Base-by-base conservation (phyloP, 1,139 yeast genomes). In the Arxiozyma slooffiae region DNA sequence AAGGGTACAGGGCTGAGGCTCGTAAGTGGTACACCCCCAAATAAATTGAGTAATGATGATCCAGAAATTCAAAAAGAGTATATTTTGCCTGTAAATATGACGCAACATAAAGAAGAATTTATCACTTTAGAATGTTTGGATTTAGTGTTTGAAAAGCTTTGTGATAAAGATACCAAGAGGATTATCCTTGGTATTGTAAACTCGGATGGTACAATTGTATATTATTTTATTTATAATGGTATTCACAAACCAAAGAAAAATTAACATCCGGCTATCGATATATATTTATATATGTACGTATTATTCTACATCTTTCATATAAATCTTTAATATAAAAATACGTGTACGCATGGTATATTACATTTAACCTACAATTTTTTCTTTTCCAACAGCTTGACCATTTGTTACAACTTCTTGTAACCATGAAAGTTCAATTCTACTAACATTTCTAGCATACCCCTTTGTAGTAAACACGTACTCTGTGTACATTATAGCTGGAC, bases 381-480 rank as follows among this genome's bases (percentile, higher is more conserved):
- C 51, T 44, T 58, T 58, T 4, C 52, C 53, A 7, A 54, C 60
- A 8, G 60, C 58, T 2, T 51, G 37, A 14, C 53, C 53, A 38
- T 49, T 53, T 8, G 41, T 41, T 4, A 94, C 89, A 2, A 83
- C 75, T 57, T 86, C 94, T 61, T 84, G 92, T 46, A 94, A 68
- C 98, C 98, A 92, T 18, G 80, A 78, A 50, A 87, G 70, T 62
- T 88, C 87, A 40, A 94, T 76, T n/a, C 86, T 81, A 45, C 92
- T 82, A 39, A 92, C 96, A 54, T 76, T 83, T 60, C 98, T 75
- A 1, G 96, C 98, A 61, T 90, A 94, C 1, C 96, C 95, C 66
- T 88, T 88, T 39, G 92, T 79, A 3, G 98, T 94, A 66, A 77
- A 92, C 8, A 94, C 97, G 64, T 87, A 89, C 67, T 94, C 98